phyloP scores from a whole-genome alignment of 2,329 filamentous ascomycete genomes.

The Aureobasidium sp. region DNA sequence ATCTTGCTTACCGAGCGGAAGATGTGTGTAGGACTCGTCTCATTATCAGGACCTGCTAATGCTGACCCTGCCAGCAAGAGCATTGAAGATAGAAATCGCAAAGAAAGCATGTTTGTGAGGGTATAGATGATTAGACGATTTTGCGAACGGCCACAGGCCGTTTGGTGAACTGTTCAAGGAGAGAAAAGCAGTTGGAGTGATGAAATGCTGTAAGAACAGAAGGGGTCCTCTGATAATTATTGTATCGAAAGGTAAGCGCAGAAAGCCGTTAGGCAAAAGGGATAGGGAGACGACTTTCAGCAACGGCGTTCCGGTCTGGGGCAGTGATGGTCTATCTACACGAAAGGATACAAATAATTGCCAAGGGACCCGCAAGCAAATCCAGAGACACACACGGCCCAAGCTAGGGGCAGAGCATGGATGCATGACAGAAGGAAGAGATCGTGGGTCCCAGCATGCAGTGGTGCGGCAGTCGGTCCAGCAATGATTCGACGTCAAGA shows the following conservation, averaged over 20 bases:
- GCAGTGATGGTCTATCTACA: constrained; percentile 12
- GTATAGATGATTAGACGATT: neutral
- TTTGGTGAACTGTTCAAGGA: constrained; percentile 5
- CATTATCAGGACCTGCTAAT: constrained; percentile 26
- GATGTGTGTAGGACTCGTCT: constrained; percentile 30
- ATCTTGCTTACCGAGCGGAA: constrained; percentile 29
- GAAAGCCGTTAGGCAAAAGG: constrained; percentile 14
- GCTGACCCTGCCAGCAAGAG: constrained; percentile 17
- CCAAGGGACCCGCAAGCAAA: constrained; percentile 5
- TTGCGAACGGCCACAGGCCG: constrained; percentile 13
- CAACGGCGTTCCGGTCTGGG: constrained; percentile 14
- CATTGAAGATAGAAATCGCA: constrained; percentile 11
- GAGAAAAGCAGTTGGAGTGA: neutral
- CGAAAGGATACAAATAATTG: neutral
- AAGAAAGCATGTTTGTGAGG: constrained; percentile 5
- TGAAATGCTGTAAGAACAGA: neutral
- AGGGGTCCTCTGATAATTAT: neutral
- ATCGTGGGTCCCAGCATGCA: constrained; percentile 12
- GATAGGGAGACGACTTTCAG: constrained; percentile 12
- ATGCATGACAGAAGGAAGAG: neutral
- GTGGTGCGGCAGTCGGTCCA: constrained; percentile 13
- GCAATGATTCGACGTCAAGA: constrained; percentile 9
- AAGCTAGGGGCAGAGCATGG: constrained; percentile 11
- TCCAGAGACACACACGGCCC: constrained; percentile 5
- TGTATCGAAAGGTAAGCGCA: neutral